These are phyloP conservation scores for Starmerella bacillaris DNA, from an alignment of 805 yeast genomes.

Conservation along the genomic window DNA sequence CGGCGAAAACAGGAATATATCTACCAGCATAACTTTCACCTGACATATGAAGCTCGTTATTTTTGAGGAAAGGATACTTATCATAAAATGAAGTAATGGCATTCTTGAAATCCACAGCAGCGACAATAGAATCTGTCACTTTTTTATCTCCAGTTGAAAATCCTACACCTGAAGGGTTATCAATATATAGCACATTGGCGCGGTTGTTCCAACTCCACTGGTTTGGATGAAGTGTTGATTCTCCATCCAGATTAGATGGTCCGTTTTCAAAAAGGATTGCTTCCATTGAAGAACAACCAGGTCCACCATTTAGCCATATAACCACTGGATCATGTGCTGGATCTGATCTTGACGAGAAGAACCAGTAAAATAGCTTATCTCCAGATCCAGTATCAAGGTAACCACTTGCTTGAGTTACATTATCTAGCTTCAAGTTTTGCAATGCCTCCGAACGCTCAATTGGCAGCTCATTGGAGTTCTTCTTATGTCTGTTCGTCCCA, in stretches of 20 bases:
- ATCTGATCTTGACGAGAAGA: slow-evolving; percentile 77
- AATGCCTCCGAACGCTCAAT: too few species aligned
- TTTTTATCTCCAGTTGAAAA: slow-evolving; percentile 54
- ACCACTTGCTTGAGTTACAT: slow-evolving; percentile 55
- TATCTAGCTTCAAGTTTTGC: slow-evolving; percentile 24
- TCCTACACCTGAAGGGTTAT: slow-evolving; percentile 89
- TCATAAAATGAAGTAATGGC: slow-evolving; percentile 70
- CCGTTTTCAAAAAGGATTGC: slow-evolving; percentile 87
- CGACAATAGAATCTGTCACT: slow-evolving; percentile 50
- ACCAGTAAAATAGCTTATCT: slow-evolving; percentile 73
- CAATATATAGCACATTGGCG: slow-evolving; percentile 78
- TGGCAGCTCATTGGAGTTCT: too few species aligned
- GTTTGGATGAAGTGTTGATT: slow-evolving; percentile 63
- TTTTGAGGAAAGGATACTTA: slow-evolving; percentile 55
- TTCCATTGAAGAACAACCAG: slow-evolving; percentile 84
- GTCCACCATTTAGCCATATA: slow-evolving; percentile 91
- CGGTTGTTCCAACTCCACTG: slow-evolving; percentile 82
- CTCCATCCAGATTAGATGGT: slow-evolving; percentile 55
- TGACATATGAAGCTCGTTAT: slow-evolving; percentile 57
- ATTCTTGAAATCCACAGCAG: slow-evolving; percentile 73
- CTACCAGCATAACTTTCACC: slow-evolving; percentile 93
- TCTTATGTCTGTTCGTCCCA: too few species aligned
- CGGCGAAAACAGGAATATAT: slow-evolving; percentile 69
- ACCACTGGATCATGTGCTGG: slow-evolving; percentile 74
- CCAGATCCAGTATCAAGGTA: slow-evolving; percentile 46